phyloP scores from a whole-genome alignment of 331 rosid species.

The Cydonia oblonga region DNA sequence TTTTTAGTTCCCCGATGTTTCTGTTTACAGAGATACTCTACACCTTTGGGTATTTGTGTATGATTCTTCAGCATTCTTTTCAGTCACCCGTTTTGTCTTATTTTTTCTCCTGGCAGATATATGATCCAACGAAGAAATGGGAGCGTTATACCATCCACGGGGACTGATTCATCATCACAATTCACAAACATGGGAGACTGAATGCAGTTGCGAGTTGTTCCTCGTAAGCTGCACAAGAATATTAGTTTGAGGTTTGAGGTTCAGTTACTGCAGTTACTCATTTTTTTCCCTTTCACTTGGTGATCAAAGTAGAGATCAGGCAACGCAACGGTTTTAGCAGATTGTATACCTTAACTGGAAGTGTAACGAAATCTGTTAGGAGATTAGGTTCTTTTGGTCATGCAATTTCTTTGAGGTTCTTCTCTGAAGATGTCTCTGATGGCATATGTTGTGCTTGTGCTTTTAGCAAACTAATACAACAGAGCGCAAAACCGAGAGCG shows the following conservation, averaged over 20 bases:
- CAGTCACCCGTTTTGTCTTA: neutral
- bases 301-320: neutral
- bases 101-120: slow-evolving; percentile 37
- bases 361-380: neutral
- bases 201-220: neutral
- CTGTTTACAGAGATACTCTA: neutral
- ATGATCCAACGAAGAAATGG: slow-evolving; percentile 88
- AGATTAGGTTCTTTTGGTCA: neutral
- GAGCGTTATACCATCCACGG: slow-evolving; percentile 94
- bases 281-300: neutral
- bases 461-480: no score
- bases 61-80: neutral
- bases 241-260: neutral
- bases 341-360: neutral
- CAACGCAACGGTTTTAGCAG: neutral
- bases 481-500: no score
- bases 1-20: neutral
- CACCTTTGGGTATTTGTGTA: neutral
- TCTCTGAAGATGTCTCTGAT: neutral
- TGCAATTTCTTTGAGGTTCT: no score
- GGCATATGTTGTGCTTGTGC: neutral
- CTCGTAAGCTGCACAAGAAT: neutral
- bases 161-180: slow-evolving; percentile 36
- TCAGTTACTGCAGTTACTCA: neutral
- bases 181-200: neutral